phyloP scores from a whole-genome alignment of 2,329 filamentous ascomycete species.

The Harringtonia lauricola region DNA sequence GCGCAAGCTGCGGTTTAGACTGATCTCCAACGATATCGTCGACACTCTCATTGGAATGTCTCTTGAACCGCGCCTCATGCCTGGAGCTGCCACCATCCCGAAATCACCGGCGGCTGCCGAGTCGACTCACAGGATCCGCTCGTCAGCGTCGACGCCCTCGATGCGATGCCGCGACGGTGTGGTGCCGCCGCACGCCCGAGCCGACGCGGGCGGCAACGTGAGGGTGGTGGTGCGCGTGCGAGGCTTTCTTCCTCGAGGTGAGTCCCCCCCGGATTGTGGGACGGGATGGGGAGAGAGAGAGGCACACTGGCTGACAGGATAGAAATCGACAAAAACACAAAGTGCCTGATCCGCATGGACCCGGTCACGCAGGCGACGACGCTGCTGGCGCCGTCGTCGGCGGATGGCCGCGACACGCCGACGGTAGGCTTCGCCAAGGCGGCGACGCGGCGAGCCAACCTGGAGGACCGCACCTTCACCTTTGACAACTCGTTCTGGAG shows the following conservation, averaged over 20 bases:
- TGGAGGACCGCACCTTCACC: constrained; percentile 50
- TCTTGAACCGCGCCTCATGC: constrained; percentile 32
- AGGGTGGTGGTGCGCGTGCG: constrained; percentile 72
- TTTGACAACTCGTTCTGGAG: constrained; percentile 99
- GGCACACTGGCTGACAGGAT: constrained; percentile 9
- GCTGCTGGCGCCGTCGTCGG: constrained; percentile 51
- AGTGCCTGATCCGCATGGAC: constrained; percentile 88
- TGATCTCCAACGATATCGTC: constrained; percentile 16
- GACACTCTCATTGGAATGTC: constrained; percentile 27
- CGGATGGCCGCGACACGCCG: constrained; percentile 21
- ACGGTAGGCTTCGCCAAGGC: constrained; percentile 17
- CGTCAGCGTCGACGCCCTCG: constrained; percentile 69
- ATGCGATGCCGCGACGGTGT: constrained; percentile 61
- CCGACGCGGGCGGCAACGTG: constrained; percentile 63
- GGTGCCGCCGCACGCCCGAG: constrained; percentile 43
- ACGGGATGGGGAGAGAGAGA: no score
- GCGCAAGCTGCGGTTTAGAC: constrained; percentile 15
- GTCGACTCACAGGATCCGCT: constrained; percentile 29
- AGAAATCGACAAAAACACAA: constrained; percentile 73
- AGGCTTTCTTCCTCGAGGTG: constrained; percentile 70
- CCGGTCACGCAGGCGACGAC: constrained; percentile 76
- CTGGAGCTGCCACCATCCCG: constrained; percentile 19
- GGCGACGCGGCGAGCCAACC: constrained; percentile 7
- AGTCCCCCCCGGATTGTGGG: no score
- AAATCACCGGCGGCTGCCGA: constrained; percentile 17